These are phyloP conservation scores for Phialemonium atrogriseum DNA, from an alignment of 2,329 filamentous ascomycete genomes.

Conservation along the genomic window DNA sequence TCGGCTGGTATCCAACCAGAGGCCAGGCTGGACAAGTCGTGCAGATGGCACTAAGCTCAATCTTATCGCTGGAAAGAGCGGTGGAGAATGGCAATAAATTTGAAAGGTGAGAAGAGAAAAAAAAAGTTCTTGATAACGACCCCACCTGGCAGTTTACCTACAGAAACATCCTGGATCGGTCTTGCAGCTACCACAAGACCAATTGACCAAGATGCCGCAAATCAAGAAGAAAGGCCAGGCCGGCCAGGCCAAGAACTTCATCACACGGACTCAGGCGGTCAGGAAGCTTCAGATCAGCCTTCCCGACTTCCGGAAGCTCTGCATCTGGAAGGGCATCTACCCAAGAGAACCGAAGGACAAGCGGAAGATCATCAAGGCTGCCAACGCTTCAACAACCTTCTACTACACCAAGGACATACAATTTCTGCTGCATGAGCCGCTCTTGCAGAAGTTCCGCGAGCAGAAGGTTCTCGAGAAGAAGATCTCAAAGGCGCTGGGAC, in stretches of 20 bases:
- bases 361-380: slow-evolving; percentile 91
- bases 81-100: slow-evolving; percentile 15
- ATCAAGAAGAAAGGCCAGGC: slow-evolving; percentile 90
- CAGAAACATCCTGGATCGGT: slow-evolving; percentile 11
- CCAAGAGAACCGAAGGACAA: slow-evolving; percentile 93
- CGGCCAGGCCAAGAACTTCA: slow-evolving; percentile 95
- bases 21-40: slow-evolving; percentile 1
- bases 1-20: slow-evolving; percentile 2
- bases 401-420: slow-evolving; percentile 93
- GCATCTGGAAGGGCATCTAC: slow-evolving; percentile 99
- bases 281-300: slow-evolving; percentile 96
- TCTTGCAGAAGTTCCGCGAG: slow-evolving; percentile 90
- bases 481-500: slow-evolving; percentile 84
- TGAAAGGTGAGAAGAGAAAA: slow-evolving; percentile 13
- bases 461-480: slow-evolving; percentile 97
- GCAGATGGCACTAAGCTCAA: not conserved
- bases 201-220: slow-evolving; percentile 48
- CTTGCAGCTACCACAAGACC: too few relatives aligned
- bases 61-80: slow-evolving; percentile 13
- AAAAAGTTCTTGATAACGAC: slow-evolving; percentile 11
- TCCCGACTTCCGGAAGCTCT: slow-evolving; percentile 93
- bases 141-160: slow-evolving; percentile 9
- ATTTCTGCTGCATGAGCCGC: slow-evolving; percentile 92
- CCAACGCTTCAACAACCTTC: slow-evolving; percentile 87
- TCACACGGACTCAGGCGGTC: slow-evolving; percentile 92